A percentile compares a stretch with the other conserved stretches of the same genome.
These are phyloP conservation scores for Sphaerobolus stellatus DNA, from an alignment of 1,284 basidiomycete species.

Conservation along the genomic window DNA sequence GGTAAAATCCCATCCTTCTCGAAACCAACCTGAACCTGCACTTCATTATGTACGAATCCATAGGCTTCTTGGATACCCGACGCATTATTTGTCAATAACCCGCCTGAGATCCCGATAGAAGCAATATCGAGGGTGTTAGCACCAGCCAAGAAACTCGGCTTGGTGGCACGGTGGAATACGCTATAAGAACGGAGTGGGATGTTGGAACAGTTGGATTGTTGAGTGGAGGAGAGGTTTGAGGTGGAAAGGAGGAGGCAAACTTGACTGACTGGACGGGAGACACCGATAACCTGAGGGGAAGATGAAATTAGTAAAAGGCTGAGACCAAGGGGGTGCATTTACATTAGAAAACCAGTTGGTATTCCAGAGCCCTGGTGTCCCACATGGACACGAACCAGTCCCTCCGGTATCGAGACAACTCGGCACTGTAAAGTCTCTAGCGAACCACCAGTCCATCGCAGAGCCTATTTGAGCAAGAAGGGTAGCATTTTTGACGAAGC, in stretches of 20 bases:
- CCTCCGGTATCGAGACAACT: conserved; percentile 58
- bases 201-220: conserved; percentile 46
- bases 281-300: conserved; percentile 17
- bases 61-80: conserved; percentile 50
- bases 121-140: conserved; percentile 63
- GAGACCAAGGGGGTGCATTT: conserved; percentile 7
- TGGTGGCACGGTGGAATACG: conserved; percentile 44
- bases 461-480: conserved; percentile 43
- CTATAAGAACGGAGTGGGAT: conserved; percentile 55
- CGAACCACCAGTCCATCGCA: conserved; percentile 67
- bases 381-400: conserved; percentile 48
- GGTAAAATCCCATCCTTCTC: conserved; percentile 58
- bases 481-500: conserved; percentile 40
- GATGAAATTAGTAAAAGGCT: neutral
- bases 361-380: conserved; percentile 55
- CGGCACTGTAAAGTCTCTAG: conserved; percentile 52
- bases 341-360: conserved; percentile 72
- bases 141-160: conserved; percentile 52
- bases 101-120: conserved; percentile 53
- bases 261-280: conserved; percentile 55
- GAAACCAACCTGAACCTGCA: conserved; percentile 43
- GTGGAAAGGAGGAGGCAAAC: conserved; percentile 56
- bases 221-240: conserved; percentile 39
- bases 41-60: conserved; percentile 45
- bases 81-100: conserved; percentile 37